Evolutionary conservation across 2,329 filamentous ascomycete species (phyloP), one percentile per base, ranked within the genome.

Genomic region (Aspergillus viridinutans): DNA sequence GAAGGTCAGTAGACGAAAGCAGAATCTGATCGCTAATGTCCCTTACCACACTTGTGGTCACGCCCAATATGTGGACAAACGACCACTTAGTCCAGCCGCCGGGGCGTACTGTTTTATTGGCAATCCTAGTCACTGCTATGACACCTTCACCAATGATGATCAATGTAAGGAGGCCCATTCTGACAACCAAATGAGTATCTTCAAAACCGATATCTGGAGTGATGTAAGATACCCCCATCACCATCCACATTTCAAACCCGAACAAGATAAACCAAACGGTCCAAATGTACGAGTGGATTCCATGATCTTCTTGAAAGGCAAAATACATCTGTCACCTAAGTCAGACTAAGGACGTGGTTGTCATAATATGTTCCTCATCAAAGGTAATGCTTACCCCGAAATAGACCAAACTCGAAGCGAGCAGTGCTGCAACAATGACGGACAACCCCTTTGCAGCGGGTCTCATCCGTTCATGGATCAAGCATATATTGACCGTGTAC

Each of bases 91-190:
- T 74, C 70, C 74, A 75, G 29, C 72, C 74, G 21, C 69, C 70
- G 25, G 65, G 69, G 56, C 67, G 69, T 23, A 76, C 71, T 57
- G 77, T 80, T 43, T 80, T 81, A 20, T 87, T 82, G 38, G 80
- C 80, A 66, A 76, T 74, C 28, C 81, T 80, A 25, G 80, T 81
- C 28, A 87, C 74, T n/a, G 83, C 80, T 42, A 87, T 85, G 17
- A 86, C 82, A 52, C 85, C 85, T 64, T 88, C 85, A 14, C 86
- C 85, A 57, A 88, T 80, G 55, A 89, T 84, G 58, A 88, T 86
- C 50, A 88, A 76, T 0, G 85, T 88, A 55, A 88, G 74, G 2
- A 87, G 75, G 12, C 80, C 82, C 79, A 88, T 82, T 9, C 86
- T 80, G 64, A 85, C 83, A 64, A 85, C 84, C 54, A 88, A 69